phyloP scores from a whole-genome alignment of 768 basidiomycete species.

The Tremella yokohamensis region DNA sequence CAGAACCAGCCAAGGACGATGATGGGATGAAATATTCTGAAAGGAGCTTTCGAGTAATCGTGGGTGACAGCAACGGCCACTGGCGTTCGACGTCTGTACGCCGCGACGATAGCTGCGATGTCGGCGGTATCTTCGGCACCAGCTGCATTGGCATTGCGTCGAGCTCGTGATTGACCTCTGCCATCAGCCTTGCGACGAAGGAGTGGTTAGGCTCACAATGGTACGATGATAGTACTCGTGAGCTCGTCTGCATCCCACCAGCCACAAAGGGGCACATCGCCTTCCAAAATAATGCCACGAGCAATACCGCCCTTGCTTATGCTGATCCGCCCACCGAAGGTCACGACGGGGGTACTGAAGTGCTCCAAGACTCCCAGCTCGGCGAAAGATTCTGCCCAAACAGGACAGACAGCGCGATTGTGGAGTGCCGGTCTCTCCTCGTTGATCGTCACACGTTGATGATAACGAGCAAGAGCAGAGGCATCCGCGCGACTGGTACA shows the following conservation, averaged over 20 bases:
- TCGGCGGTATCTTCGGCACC: slow-evolving; percentile 26
- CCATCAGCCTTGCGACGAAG: neutral
- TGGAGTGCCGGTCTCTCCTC: slow-evolving; percentile 15
- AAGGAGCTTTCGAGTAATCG: slow-evolving; percentile 39
- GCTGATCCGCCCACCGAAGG: slow-evolving; percentile 38
- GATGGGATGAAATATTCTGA: slow-evolving; percentile 37
- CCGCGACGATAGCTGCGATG: slow-evolving; percentile 34
- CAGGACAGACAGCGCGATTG: slow-evolving; percentile 30
- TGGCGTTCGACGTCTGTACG: slow-evolving; percentile 38
- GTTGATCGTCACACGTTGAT: slow-evolving; percentile 27
- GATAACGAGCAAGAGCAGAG: neutral
- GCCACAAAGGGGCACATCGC: slow-evolving; percentile 18
- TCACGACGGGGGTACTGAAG: slow-evolving; percentile 30
- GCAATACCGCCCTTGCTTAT: slow-evolving; percentile 42
- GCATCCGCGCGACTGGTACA: neutral
- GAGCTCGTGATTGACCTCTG: slow-evolving; percentile 12
- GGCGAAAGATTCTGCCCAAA: slow-evolving; percentile 39
- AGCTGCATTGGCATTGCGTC: neutral
- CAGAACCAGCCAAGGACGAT: slow-evolving; percentile 48
- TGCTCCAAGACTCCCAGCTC: slow-evolving; percentile 37
- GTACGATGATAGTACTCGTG: slow-evolving; percentile 31
- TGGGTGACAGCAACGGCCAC: slow-evolving; percentile 41
- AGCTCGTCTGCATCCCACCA: slow-evolving; percentile 36
- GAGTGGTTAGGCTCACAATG: slow-evolving; percentile 30
- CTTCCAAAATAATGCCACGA: slow-evolving; percentile 43